A percentile compares a stretch with the other conserved stretches of the same genome.
Evolutionary conservation across 352 stramenopile species (phyloP).

Genomic region (Globisporangium cylindrosporum): DNA sequence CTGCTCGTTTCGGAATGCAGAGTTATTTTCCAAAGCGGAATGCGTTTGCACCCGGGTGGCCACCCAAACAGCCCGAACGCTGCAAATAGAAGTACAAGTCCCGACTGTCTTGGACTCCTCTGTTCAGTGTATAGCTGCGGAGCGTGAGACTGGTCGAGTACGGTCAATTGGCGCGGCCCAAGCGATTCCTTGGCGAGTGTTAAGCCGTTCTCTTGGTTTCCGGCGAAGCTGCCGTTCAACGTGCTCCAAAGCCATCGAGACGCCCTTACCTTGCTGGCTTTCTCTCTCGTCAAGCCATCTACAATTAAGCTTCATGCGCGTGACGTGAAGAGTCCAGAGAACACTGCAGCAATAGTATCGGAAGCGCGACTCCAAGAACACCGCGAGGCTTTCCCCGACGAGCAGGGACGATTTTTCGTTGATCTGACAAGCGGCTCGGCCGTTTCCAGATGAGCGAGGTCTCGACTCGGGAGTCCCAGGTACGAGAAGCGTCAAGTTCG

Average conservation of each 20-base stretch:
- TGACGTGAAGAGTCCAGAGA: neutral
- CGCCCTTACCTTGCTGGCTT: no score
- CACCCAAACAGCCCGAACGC: neutral
- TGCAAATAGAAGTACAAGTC: neutral
- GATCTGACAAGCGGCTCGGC: neutral
- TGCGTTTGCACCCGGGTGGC: no score
- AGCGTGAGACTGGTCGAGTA: neutral
- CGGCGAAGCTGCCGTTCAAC: neutral
- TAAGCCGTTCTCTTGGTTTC: neutral
- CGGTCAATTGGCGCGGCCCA: neutral
- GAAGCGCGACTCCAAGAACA: neutral
- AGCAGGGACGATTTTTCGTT: neutral
- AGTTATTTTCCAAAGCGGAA: neutral
- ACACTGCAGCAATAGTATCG: neutral
- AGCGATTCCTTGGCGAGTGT: neutral
- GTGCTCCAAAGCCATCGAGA: neutral
- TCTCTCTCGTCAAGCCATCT: neutral
- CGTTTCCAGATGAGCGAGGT: neutral
- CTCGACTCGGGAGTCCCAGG: neutral
- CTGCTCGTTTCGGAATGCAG: neutral
- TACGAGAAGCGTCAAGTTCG: neutral
- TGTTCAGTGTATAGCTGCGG: neutral
- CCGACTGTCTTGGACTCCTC: neutral
- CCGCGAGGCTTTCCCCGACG: neutral
- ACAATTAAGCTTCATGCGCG: constrained; percentile 8